Conservation (phyloP, 139 green algal genomes). For the Gonium pectorale region DNA sequence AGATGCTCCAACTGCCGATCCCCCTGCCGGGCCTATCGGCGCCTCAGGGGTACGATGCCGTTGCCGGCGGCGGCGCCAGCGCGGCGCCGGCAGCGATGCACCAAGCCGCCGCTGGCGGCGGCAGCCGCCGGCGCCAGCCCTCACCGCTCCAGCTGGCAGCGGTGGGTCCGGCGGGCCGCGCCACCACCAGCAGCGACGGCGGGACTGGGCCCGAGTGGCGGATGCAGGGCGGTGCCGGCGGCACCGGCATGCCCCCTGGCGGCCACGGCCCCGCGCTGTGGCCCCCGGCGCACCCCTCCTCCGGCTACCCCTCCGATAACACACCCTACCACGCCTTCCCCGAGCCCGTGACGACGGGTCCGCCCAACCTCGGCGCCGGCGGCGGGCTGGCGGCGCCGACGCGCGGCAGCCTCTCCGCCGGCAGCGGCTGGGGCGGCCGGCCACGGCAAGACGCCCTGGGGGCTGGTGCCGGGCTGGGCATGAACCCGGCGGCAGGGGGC, state of each 20-base stretch:
- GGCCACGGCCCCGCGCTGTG: no score
- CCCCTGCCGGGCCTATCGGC: background rate
- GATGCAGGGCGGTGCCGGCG: background rate
- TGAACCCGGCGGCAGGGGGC: background rate
- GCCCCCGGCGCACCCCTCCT: no score
- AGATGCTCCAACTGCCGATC: background rate
- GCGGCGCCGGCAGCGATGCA: background rate
- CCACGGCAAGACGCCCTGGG: no score
- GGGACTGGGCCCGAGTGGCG: background rate
- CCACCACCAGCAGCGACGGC: constrained; percentile 27
- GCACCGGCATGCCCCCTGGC: no score
- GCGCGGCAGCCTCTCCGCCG: background rate
- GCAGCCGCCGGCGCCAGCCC: background rate
- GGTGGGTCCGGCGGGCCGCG: background rate
- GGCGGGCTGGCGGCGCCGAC: background rate
- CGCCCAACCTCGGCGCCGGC: background rate
- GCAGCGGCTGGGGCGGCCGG: background rate
- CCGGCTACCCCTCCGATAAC: no score
- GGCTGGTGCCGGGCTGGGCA: background rate
- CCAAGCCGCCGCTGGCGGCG: background rate
- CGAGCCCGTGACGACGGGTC: background rate
- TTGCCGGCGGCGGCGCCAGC: background rate
- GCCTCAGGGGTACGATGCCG: background rate
- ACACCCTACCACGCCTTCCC: no score
- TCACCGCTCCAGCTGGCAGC: background rate